Evolutionary conservation across 805 yeast genomes (phyloP), one percentile per base, ranked within the genome.

Genomic region (Lipomyces anomalus): DNA sequence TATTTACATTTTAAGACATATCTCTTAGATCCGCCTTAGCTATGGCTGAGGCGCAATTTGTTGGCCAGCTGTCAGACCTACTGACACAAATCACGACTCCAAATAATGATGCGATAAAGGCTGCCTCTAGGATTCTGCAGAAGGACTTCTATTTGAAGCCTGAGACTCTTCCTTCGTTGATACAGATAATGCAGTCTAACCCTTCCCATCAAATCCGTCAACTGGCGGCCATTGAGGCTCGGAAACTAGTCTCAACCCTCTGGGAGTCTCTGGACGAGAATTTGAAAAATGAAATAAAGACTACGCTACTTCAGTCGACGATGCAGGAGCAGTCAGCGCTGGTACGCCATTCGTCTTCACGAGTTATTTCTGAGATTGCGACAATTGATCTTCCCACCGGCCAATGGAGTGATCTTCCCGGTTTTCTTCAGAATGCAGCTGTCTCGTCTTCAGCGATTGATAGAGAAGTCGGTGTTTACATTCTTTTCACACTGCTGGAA

Each of bases 211-310:
- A 84, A 59, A 64, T 89, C 57, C 83, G 85, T 60, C 95, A 88
- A 67, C 73, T 92, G 51, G 94, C 97, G n/a, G 94, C 96, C 51
- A 95, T 92, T 52, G 98, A 92, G 70, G 87, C 89, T 34, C 80
- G 95, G 68, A 92, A 92, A 66, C 76, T 84, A 61, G 78, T 89
- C 33, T 61, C 73, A 43, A 71, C 74, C 54, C 80, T 79, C 61
- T 92, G 97, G 97, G 61, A 57, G 22, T 56, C 47, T 16, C 35
- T 50, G 11, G 48, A 43, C 18, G 77, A 64, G 20, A 51, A 70
- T 5, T 23, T 52, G 18, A 79, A 80, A 66, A 69, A 72, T 35
- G 73, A 74, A 46, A 80, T 92, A 62, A 80, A 85, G 62, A 71
- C 71, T 29, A 73, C 90, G 23, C 67, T 90, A 51, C 73, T 90